These are phyloP conservation scores for Lachnellula hyalina DNA, from an alignment of 2,329 filamentous ascomycete species.

Conservation along the genomic window DNA sequence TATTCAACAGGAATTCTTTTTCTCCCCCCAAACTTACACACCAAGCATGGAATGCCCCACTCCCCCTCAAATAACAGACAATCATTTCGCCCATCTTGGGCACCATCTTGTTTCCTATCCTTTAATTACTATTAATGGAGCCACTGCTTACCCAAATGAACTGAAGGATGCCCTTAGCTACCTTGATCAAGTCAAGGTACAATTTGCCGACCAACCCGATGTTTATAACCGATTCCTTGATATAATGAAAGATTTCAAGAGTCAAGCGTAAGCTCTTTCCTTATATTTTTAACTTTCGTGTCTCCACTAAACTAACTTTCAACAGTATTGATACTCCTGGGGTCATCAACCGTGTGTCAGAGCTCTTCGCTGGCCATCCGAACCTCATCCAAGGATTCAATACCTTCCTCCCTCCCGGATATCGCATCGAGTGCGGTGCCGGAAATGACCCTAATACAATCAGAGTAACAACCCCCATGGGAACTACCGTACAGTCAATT, in stretches of 20 bases:
- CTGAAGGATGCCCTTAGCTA: conserved; percentile 79
- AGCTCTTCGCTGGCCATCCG: conserved; percentile 91
- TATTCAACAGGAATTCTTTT: no score
- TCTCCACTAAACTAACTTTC: conserved; percentile 26
- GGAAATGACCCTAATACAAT: conserved; percentile 95
- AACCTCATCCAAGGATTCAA: conserved; percentile 97
- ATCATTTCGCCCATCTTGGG: no score
- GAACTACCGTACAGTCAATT: conserved; percentile 92
- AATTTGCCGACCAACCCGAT: conserved; percentile 93
- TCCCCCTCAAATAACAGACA: no score
- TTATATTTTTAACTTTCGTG: background rate
- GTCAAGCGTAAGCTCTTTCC: conserved; percentile 65
- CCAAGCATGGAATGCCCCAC: no score
- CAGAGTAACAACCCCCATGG: conserved; percentile 92
- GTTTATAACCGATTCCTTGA: conserved; percentile 96
- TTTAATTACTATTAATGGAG: background rate
- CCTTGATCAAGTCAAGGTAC: conserved; percentile 95
- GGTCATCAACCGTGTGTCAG: conserved; percentile 93
- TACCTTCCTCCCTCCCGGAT: conserved; percentile 91
- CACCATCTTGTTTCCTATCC: no score
- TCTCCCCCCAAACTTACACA: no score
- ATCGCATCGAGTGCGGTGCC: conserved; percentile 91
- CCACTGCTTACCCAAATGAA: conserved; percentile 8
- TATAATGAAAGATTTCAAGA: conserved; percentile 99
- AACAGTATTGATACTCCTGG: conserved; percentile 87